Evolutionary conservation across 2,329 filamentous ascomycete species (phyloP), one percentile per base, ranked within the genome.

Genomic region (Fusarium secorum): DNA sequence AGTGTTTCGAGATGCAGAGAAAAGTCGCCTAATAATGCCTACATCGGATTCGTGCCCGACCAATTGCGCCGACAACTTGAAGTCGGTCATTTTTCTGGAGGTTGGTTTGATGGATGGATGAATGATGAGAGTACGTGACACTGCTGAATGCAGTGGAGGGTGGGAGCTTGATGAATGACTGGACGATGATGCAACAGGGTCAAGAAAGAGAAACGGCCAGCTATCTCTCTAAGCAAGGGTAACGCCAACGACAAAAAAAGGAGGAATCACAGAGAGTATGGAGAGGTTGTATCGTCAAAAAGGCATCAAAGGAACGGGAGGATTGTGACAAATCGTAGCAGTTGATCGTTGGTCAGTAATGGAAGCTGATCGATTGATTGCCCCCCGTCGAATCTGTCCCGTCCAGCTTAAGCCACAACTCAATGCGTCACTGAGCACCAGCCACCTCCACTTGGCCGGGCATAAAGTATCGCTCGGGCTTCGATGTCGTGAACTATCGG

Each of bases 1-100:
- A 78, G 66, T 41, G 54, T 36, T 53, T 17, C 17, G 32, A 22
- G 38, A 17, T 17, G 22, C 38, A 32, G 15, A 32, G 14, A 20
- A 22, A 26, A 13, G 30, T 46, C 9, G 22, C 32, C 36, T 53
- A 49, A 39, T 55, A 35, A 18, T 30, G 75, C 90, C 82, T 86
- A 98, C 96, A 89, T 99, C 96, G 80, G 96, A 92, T 81, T 96
- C 92, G 81, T 99, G 96, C 78, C 94, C 95, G 74, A 90, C 85
- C 73, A 99, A 88, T 78, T 93, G 92, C 74, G 95, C 94, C 68
- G 96, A 97, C 78, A 99, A 90, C 87, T 95, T 97, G 87, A 94
- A 98, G 79, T 94, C 91, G 81, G 87, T 85, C 92, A 95, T 74
- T 66, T 68, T 61, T 45, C 28, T 44, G 42, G 8, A 56, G 39